Evolutionary conservation across 2,329 filamentous ascomycete species (phyloP).

Genomic region (Alternaria ethzedia): DNA sequence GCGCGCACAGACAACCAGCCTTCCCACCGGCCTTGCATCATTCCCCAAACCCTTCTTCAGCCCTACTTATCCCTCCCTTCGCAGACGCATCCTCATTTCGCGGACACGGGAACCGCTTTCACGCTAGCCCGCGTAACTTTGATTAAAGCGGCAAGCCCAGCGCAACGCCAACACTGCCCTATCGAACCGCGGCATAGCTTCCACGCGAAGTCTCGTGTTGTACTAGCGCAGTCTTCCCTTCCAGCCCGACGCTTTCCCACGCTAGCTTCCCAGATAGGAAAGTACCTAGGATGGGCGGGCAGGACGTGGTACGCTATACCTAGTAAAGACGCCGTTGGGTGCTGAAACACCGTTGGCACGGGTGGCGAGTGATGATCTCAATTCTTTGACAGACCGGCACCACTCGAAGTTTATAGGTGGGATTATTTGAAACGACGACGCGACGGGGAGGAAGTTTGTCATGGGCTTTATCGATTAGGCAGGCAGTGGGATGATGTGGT

Average conservation of each 20-base stretch:
- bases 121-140: conserved; percentile 3
- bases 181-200: conserved; percentile 30
- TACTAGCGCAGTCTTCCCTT: not conserved
- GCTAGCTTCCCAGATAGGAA: conserved; percentile 6
- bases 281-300: not conserved
- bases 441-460: not conserved
- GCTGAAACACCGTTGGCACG: conserved; percentile 8
- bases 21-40: conserved; percentile 23
- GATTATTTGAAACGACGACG: not conserved
- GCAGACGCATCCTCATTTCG: conserved; percentile 15
- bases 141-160: conserved; percentile 5
- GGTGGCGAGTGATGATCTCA: not conserved
- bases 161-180: not conserved
- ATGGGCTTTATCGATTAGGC: not conserved
- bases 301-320: conserved; percentile 3
- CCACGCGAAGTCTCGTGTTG: conserved; percentile 17
- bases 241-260: not conserved
- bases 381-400: not conserved
- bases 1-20: conserved; percentile 28
- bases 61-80: conserved; percentile 16
- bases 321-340: conserved; percentile 6
- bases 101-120: conserved; percentile 10
- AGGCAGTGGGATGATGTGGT: not conserved
- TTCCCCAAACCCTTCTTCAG: conserved; percentile 17
- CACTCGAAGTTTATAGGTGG: not conserved